Conservation (phyloP, 768 basidiomycete species). For the Hirschioporus abietinus region DNA sequence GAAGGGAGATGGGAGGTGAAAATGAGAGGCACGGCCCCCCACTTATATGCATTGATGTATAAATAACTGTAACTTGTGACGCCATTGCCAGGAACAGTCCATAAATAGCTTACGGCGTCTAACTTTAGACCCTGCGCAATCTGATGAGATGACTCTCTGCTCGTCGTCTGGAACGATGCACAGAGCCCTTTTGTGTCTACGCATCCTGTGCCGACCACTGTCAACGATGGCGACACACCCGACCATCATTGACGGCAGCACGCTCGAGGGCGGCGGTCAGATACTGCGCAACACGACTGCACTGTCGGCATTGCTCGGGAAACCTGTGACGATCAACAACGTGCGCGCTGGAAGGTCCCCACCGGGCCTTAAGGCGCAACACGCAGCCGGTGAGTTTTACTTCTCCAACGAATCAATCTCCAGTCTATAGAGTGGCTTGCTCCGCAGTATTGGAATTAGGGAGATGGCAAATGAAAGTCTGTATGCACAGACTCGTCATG, state of each 20-base stretch:
- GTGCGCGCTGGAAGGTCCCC: constrained; percentile 53
- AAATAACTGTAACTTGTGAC: no score
- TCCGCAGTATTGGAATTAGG: background rate
- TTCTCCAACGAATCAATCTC: background rate
- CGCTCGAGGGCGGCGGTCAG: constrained; percentile 60
- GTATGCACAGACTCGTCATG: no score
- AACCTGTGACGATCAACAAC: constrained; percentile 53
- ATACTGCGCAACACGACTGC: constrained; percentile 65
- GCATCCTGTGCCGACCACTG: background rate
- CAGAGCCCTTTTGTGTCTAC: background rate
- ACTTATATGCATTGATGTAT: background rate
- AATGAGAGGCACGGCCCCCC: background rate
- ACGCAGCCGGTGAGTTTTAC: constrained; percentile 51
- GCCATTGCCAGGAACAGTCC: no score
- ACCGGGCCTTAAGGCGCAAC: constrained; percentile 69
- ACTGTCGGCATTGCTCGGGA: constrained; percentile 59
- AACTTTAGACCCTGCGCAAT: background rate
- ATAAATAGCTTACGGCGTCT: background rate
- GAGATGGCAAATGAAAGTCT: background rate
- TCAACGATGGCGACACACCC: background rate
- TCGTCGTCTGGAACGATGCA: background rate
- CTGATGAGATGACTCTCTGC: background rate
- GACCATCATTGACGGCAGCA: constrained; percentile 35
- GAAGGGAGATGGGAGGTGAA: constrained; percentile 6
- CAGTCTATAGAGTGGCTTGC: background rate